These are phyloP conservation scores for Sugiyamaella chiloensis DNA, from an alignment of 805 yeast genomes.

Conservation along the genomic window DNA sequence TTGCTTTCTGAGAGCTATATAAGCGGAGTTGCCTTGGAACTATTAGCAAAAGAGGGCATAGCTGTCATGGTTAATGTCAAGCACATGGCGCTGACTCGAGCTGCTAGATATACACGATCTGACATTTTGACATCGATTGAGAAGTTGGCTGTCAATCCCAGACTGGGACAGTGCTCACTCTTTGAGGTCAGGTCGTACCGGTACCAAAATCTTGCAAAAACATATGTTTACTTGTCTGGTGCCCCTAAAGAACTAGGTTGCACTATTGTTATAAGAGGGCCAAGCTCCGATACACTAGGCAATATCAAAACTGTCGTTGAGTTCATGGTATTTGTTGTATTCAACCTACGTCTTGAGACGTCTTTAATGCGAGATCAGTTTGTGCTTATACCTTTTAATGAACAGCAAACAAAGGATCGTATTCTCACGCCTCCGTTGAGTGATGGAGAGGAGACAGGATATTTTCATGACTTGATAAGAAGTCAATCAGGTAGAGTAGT, in stretches of 20 bases:
- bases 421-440: neutral
- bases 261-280: constrained; percentile 85
- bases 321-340: constrained; percentile 73
- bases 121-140: constrained; percentile 86
- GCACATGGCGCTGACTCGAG: constrained; percentile 73
- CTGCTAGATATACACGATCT: constrained; percentile 75
- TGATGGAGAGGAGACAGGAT: constrained; percentile 18
- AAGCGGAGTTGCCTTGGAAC: constrained; percentile 73
- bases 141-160: constrained; percentile 66
- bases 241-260: constrained; percentile 72
- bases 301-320: constrained; percentile 76
- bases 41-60: constrained; percentile 70
- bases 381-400: constrained; percentile 38
- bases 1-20: constrained; percentile 75
- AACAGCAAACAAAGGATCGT: constrained; percentile 7
- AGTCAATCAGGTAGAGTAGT: constrained; percentile 46
- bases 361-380: constrained; percentile 69
- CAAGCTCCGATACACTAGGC: constrained; percentile 54
- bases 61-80: constrained; percentile 80
- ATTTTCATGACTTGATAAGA: constrained; percentile 21
- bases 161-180: constrained; percentile 68
- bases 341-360: constrained; percentile 77
- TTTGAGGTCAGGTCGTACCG: constrained; percentile 71
- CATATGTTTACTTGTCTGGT: constrained; percentile 78
- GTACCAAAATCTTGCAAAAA: constrained; percentile 50